These are phyloP conservation scores for Lachancea dasiensis DNA, from an alignment of 805 yeast species.

Conservation along the genomic window DNA sequence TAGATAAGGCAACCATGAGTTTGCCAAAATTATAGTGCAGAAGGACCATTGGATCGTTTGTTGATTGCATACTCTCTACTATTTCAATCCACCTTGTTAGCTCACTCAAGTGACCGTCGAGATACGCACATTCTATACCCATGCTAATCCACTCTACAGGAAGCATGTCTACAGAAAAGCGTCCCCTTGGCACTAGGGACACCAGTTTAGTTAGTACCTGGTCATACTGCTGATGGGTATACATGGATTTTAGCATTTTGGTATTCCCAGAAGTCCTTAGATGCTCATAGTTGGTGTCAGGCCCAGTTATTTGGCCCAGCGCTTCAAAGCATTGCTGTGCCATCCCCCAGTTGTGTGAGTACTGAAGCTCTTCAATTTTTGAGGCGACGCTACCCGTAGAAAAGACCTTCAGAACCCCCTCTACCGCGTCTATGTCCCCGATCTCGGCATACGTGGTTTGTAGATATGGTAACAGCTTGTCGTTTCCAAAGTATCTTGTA, in stretches of 20 bases:
- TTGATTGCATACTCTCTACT: slow-evolving; percentile 39
- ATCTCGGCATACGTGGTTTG: slow-evolving; percentile 79
- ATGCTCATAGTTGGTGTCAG: slow-evolving; percentile 20
- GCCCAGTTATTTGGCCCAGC: slow-evolving; percentile 40
- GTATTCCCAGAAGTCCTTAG: slow-evolving; percentile 33
- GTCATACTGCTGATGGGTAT: slow-evolving; percentile 70
- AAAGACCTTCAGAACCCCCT: slow-evolving; percentile 73
- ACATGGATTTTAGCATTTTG: slow-evolving; percentile 61
- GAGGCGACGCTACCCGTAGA: slow-evolving; percentile 67
- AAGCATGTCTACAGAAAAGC: slow-evolving; percentile 26
- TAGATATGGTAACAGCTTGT: slow-evolving; percentile 42
- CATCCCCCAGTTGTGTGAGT: slow-evolving; percentile 77
- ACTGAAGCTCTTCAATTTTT: slow-evolving; percentile 73
- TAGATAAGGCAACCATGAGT: slow-evolving; percentile 44
- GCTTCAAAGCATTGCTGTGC: slow-evolving; percentile 82
- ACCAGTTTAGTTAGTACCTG: slow-evolving; percentile 51
- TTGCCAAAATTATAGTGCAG: slow-evolving; percentile 61
- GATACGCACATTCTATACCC: slow-evolving; percentile 72
- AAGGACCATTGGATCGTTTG: slow-evolving; percentile 48
- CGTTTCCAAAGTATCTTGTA: slow-evolving; percentile 16
- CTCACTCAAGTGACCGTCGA: slow-evolving; percentile 48
- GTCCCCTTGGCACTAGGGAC: slow-evolving; percentile 33
- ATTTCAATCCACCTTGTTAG: slow-evolving; percentile 54
- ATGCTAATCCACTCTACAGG: slow-evolving; percentile 50
- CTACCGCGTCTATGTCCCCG: slow-evolving; percentile 84